A percentile compares a stretch with the other conserved stretches of the same genome.
These are phyloP conservation scores for Penicillium soppii DNA, from an alignment of 495 filamentous ascomycete species.

Conservation along the genomic window DNA sequence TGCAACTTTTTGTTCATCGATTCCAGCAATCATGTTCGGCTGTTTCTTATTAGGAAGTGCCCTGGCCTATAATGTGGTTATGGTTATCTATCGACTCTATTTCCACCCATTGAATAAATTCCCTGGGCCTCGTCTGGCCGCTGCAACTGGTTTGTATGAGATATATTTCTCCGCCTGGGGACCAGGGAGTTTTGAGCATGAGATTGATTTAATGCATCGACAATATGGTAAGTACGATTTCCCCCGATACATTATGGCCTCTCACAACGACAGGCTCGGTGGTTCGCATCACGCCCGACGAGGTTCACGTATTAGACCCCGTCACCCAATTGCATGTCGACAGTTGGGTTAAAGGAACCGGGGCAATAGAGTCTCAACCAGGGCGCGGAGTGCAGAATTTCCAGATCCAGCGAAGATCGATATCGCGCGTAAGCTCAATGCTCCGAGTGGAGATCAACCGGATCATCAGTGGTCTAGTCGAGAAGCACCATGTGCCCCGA, in stretches of 20 bases:
- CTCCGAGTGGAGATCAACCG: slow-evolving; percentile 17
- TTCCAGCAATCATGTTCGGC: slow-evolving; percentile 16
- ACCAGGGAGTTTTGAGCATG: slow-evolving; percentile 35
- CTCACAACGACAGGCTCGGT: slow-evolving; percentile 19
- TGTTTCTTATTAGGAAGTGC: slow-evolving; percentile 25
- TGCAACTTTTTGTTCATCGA: not conserved
- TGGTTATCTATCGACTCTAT: slow-evolving; percentile 32
- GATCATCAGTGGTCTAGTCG: slow-evolving; percentile 16
- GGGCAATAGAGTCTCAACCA: slow-evolving; percentile 5
- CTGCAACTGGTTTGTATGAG: slow-evolving; percentile 45
- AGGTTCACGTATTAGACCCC: slow-evolving; percentile 23
- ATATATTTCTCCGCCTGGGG: slow-evolving; percentile 46
- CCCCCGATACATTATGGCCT: not conserved
- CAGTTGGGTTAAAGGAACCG: slow-evolving; percentile 21
- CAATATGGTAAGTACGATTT: slow-evolving; percentile 27
- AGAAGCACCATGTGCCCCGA: slow-evolving; percentile 17
- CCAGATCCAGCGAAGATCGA: slow-evolving; percentile 15
- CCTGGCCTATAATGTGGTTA: slow-evolving; percentile 23
- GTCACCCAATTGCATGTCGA: slow-evolving; percentile 10
- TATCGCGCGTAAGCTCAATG: slow-evolving; percentile 17
- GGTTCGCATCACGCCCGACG: slow-evolving; percentile 27
- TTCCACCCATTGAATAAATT: slow-evolving; percentile 41
- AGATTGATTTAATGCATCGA: slow-evolving; percentile 46
- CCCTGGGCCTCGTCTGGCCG: slow-evolving; percentile 48
- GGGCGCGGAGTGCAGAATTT: not conserved